Evolutionary conservation across 805 yeast species (phyloP), one percentile per base, ranked within the genome.

Genomic region (Candida schatavii): DNA sequence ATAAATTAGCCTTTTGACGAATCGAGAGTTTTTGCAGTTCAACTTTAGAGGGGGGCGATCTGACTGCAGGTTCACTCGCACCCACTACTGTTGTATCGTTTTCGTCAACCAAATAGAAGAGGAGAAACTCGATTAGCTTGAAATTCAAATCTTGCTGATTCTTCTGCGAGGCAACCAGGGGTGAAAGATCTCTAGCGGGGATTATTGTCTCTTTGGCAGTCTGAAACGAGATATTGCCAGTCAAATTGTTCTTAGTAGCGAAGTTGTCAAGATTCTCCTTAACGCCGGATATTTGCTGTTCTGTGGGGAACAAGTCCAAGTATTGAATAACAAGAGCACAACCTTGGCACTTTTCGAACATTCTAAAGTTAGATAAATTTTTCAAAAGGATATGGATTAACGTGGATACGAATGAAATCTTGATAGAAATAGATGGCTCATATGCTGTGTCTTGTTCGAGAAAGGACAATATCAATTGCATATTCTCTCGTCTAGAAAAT

Each of bases 81-180:
- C 20, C 17, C 5, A 29, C 41, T n/a, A 29, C 20, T 9, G 13
- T 38, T 4, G 21, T 33, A 2, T 40, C 42, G 2, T 29, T 61
- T 56, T 83, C 91, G 10, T 88, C 88, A 6, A 78, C 70, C 42
- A 85, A 60, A 52, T 85, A 84, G 55, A 83, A 81, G 42, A 84
- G 76, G 40, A 85, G 62, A 55, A 84, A 85, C 61, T 85, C 90
- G 37, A 85, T 69, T 10, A 81, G 72, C 49, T 81, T 78, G 47
- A 82, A 75, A 50, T 81, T 81, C 11, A 83, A 73, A 26, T 72
- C 72, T 50, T 80, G 80, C 45, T 63, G 66, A 30, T 47, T 50
- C 18, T 43, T 39, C 5, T 33, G 34, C 11, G 36, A 21, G 3
- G 22, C 18, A 10, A 10, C 17, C n/a, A n/a, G n/a, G 11, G n/a